phyloP scores from a whole-genome alignment of 257 asterid genomes.

The Agastache rugosa region DNA sequence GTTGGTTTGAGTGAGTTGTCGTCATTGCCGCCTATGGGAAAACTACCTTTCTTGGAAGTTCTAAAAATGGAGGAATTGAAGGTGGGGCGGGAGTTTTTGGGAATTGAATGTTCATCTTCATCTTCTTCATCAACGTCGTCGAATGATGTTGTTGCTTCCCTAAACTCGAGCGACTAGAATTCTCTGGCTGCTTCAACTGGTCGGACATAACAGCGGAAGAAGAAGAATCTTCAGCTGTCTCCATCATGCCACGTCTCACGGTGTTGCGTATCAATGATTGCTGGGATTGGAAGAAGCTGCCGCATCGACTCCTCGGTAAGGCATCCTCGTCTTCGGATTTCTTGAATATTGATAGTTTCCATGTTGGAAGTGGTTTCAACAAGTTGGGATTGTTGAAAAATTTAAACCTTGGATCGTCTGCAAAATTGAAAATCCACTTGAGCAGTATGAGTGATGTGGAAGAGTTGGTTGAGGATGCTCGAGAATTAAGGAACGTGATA shows the following conservation, averaged over 20 bases:
- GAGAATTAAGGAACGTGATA: too few species aligned
- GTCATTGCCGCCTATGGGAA: not conserved
- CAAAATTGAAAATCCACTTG: too few species aligned
- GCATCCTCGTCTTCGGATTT: not conserved
- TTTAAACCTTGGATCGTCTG: too few species aligned
- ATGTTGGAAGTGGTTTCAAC: too few species aligned
- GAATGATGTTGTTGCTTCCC: constrained; percentile 30
- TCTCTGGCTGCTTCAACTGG: too few species aligned
- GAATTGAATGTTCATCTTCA: not conserved
- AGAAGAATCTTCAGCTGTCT: constrained; percentile 18
- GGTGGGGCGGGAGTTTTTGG: constrained; percentile 29
- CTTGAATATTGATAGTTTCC: too few species aligned
- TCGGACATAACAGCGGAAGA: constrained; percentile 12
- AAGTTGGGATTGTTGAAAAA: too few species aligned
- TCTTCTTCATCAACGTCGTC: not conserved
- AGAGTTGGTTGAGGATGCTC: too few species aligned
- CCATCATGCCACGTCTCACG: too few species aligned
- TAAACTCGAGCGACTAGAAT: constrained; percentile 16
- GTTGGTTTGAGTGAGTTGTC: not conserved
- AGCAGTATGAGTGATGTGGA: too few species aligned
- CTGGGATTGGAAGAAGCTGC: not conserved
- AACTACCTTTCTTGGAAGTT: constrained; percentile 17
- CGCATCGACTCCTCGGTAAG: constrained; percentile 16
- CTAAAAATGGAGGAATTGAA: not conserved
- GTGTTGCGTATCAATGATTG: too few species aligned